phyloP scores from a whole-genome alignment of 805 yeast genomes.

The Yamadazyma ubonensis region DNA sequence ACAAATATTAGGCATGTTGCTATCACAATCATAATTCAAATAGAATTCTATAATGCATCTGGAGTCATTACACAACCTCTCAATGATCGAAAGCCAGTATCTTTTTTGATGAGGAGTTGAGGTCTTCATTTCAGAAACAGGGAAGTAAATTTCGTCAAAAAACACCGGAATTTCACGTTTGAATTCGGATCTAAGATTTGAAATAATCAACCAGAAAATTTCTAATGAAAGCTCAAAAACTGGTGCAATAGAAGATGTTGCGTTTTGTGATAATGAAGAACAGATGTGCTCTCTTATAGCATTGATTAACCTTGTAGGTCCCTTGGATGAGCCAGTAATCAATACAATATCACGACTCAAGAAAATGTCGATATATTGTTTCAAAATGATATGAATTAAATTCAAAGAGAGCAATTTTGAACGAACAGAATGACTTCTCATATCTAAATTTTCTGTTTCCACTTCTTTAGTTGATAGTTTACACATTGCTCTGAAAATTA shows the following conservation, averaged over 20 bases:
- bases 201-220: constrained; percentile 85
- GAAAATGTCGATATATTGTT: constrained; percentile 82
- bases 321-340: constrained; percentile 46
- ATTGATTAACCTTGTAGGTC: constrained; percentile 63
- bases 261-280: constrained; percentile 81
- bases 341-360: constrained; percentile 56
- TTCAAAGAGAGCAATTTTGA: constrained; percentile 88
- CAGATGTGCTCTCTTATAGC: constrained; percentile 85
- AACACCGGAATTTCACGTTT: constrained; percentile 93
- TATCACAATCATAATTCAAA: constrained; percentile 92
- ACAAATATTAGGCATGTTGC: constrained; percentile 75
- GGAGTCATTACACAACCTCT: constrained; percentile 83
- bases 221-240: constrained; percentile 90
- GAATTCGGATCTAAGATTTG: constrained; percentile 82
- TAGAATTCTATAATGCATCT: constrained; percentile 88
- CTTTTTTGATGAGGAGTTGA: constrained; percentile 92
- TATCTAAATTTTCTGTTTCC: constrained; percentile 73
- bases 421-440: constrained; percentile 89
- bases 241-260: constrained; percentile 87
- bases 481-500: constrained; percentile 92
- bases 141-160: constrained; percentile 88
- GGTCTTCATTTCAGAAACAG: constrained; percentile 87
- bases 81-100: constrained; percentile 76
- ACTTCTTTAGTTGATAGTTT: constrained; percentile 82
- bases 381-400: constrained; percentile 79